Base-by-base conservation (phyloP, 306 rosid species). In the Fagus crenata region DNA sequence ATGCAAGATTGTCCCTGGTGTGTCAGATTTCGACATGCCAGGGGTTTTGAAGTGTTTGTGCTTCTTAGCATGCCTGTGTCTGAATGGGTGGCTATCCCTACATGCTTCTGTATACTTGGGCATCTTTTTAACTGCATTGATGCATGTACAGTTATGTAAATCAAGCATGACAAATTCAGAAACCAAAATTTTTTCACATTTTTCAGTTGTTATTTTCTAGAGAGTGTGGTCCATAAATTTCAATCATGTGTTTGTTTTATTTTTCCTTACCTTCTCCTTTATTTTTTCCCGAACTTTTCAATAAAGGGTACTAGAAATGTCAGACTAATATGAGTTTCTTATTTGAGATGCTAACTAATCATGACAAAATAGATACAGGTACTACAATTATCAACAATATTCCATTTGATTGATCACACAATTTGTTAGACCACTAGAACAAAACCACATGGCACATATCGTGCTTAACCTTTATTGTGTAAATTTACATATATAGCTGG, bases 401-500 rank as follows among this genome's bases (percentile, higher is more conserved):
- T 65, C 22, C n/a, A 12, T 39, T 65, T 65, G 14, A 15, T 60
- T 15, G 32, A 75, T 33, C 70, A 55, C 68, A 78, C 80, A 67
- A 76, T 32, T 12, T 32, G 39, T 40, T 12, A 51, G 39, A 83
- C n/a, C 33, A 69, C 54, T 51, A 31, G 41, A 77, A 58, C 42
- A 71, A 64, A 17, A 8, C 28, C 28, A 22, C 77, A 74, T 54
- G 71, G n/a, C 36, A 56, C 67, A 31, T 68, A 15, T 55, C 6
- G 37, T 43, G 73, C 28, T 71, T 77, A 53, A n/a, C 71, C 32
- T 53, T 81, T 83, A 81, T 83, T 75, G 49, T 22, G 42, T 70
- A 32, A 81, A 70, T 78, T 46, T 80, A 67, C 83, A 75, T 60
- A 72, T 22, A 54, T 83, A 71, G 36, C 33, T 70, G 58, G 32